Conservation (phyloP, 768 basidiomycete species). For the Baorangia bicolor region DNA sequence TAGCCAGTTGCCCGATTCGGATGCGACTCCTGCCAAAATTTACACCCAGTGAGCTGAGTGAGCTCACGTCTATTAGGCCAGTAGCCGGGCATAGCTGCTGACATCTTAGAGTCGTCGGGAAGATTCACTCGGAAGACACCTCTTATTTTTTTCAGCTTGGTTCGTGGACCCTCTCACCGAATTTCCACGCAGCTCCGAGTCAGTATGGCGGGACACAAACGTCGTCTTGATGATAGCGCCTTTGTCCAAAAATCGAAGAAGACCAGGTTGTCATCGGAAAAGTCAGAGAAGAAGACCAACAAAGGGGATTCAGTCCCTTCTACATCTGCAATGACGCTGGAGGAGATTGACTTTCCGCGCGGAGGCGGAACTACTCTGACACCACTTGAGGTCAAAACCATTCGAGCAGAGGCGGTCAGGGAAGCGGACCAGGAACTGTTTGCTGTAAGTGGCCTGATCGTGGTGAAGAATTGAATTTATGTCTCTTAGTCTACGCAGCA, state of each 20-base stretch:
- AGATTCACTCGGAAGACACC: neutral
- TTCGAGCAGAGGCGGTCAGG: constrained; percentile 78
- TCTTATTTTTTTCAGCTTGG: neutral
- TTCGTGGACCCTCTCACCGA: neutral
- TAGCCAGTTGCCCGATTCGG: constrained; percentile 17
- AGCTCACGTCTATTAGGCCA: neutral
- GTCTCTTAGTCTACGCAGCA: constrained; percentile 42
- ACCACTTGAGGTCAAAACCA: constrained; percentile 82
- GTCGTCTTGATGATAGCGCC: constrained; percentile 53
- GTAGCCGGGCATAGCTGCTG: neutral
- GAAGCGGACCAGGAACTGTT: constrained; percentile 85
- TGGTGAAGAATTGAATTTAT: neutral
- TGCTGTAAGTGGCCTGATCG: constrained; percentile 42
- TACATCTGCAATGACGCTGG: constrained; percentile 42
- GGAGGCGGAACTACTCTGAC: constrained; percentile 91
- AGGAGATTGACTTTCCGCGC: constrained; percentile 92
- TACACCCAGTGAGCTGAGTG: too few species aligned
- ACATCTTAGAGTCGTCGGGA: neutral
- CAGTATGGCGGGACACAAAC: constrained; percentile 55
- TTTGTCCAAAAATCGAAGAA: constrained; percentile 59
- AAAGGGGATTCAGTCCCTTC: constrained; percentile 31
- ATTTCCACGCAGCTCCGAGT: neutral
- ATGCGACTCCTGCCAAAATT: constrained; percentile 10
- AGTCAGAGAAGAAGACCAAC: constrained; percentile 24
- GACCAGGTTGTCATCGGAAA: constrained; percentile 42